phyloP scores from a whole-genome alignment of 495 filamentous ascomycete species.

The Xeromyces bisporus region DNA sequence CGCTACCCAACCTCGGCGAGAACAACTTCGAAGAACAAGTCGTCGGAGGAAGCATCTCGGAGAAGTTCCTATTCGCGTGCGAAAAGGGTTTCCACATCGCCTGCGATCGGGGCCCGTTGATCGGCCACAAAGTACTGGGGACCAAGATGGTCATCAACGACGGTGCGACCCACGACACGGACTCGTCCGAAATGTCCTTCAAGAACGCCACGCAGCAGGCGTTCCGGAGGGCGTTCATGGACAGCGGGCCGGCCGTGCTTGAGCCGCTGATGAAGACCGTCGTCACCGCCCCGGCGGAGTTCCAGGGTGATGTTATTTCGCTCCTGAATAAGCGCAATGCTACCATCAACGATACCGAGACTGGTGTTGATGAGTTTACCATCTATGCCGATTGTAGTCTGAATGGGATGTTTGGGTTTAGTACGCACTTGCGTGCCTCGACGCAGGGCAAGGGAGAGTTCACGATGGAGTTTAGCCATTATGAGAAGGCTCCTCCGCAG shows the following conservation, averaged over 20 bases:
- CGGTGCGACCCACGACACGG: conserved; percentile 93
- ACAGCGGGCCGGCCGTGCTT: conserved; percentile 61
- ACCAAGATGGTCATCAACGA: conserved; percentile 86
- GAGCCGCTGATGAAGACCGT: conserved; percentile 98
- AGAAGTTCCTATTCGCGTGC: conserved; percentile 93
- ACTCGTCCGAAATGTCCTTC: conserved; percentile 98
- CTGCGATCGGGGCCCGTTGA: conserved; percentile 75
- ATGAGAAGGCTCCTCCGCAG: conserved; percentile 70
- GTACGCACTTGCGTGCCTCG: conserved; percentile 69
- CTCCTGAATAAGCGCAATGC: conserved; percentile 94
- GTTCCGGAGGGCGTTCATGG: conserved; percentile 84
- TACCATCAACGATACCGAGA: conserved; percentile 89
- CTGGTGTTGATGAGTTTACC: conserved; percentile 90
- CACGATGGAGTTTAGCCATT: conserved; percentile 97
- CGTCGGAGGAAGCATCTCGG: conserved; percentile 76
- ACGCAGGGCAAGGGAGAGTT: conserved; percentile 99
- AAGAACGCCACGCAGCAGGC: conserved; percentile 90
- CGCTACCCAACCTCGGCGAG: conserved; percentile 48
- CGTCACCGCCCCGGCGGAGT: conserved; percentile 89
- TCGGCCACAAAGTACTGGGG: conserved; percentile 88
- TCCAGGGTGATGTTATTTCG: conserved; percentile 91
- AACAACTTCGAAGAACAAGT: conserved; percentile 81
- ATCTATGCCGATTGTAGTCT: conserved; percentile 81
- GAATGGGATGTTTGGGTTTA: conserved; percentile 97
- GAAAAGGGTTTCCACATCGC: conserved; percentile 84